These are phyloP conservation scores for Clonostachys rhizophaga DNA, from an alignment of 2,329 filamentous ascomycete genomes.

Conservation along the genomic window DNA sequence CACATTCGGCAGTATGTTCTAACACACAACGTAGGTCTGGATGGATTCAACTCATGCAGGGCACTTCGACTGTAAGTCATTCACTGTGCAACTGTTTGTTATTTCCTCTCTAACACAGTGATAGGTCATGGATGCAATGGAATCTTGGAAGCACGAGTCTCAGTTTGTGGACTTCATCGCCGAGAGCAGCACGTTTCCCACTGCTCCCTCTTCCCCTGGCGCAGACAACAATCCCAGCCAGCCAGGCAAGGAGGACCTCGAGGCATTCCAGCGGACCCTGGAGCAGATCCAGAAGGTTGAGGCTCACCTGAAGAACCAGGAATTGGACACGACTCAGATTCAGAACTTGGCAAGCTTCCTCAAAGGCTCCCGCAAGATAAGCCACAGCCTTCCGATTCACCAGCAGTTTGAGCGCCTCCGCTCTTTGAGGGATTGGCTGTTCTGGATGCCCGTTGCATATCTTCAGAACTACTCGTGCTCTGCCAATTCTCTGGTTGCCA, in stretches of 20 bases:
- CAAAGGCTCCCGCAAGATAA: conserved; percentile 66
- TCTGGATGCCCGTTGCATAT: conserved; percentile 87
- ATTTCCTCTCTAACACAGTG: conserved; percentile 8
- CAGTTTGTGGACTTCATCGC: conserved; percentile 78
- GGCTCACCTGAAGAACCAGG: conserved; percentile 61
- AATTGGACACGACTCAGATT: conserved; percentile 56
- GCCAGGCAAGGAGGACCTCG: conserved; percentile 65
- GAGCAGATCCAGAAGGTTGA: conserved; percentile 66
- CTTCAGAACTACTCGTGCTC: conserved; percentile 74
- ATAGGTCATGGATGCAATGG: conserved; percentile 87
- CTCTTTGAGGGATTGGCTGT: conserved; percentile 85
- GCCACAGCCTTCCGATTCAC: conserved; percentile 65
- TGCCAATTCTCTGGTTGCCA: conserved; percentile 72
- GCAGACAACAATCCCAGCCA: conserved; percentile 58
- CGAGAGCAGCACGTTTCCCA: conserved; percentile 71
- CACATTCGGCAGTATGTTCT: not conserved
- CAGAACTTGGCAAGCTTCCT: conserved; percentile 69
- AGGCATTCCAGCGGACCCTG: conserved; percentile 62
- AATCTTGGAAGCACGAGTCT: conserved; percentile 85
- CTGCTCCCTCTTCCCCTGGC: conserved; percentile 57
- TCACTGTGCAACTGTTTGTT: not conserved
- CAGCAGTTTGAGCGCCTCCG: conserved; percentile 90
- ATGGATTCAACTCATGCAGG: conserved; percentile 91
- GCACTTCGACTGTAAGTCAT: conserved; percentile 73
- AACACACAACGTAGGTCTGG: conserved; percentile 57